A percentile compares a stretch with the other conserved stretches of the same genome.
Evolutionary conservation across 1,284 basidiomycete species (phyloP).

Genomic region (Papiliotrema nemorosa): DNA sequence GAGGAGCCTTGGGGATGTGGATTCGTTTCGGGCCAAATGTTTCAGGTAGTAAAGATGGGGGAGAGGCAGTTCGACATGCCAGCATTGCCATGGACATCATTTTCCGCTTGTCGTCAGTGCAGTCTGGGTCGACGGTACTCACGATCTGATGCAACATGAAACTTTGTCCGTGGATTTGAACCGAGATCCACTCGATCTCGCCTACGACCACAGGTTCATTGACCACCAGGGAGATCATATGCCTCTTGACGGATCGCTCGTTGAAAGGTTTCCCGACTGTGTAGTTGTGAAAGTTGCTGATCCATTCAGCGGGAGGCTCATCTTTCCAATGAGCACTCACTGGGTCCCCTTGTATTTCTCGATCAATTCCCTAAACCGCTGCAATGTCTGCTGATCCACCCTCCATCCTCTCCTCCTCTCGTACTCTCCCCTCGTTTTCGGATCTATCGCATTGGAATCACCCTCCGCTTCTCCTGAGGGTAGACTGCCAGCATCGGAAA

Average conservation of each 20-base stretch:
- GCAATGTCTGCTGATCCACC: slow-evolving; percentile 57
- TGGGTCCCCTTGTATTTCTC: slow-evolving; percentile 65
- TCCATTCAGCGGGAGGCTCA: slow-evolving; percentile 5
- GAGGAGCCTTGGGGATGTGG: slow-evolving; percentile 93
- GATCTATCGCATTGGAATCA: slow-evolving; percentile 7
- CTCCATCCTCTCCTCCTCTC: slow-evolving; percentile 60
- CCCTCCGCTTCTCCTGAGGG: slow-evolving; percentile 12
- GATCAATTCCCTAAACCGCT: slow-evolving; percentile 58
- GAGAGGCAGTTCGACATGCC: slow-evolving; percentile 68
- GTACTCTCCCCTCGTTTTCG: slow-evolving; percentile 36
- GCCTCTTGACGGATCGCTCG: slow-evolving; percentile 74
- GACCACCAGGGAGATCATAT: slow-evolving; percentile 82
- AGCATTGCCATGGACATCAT: slow-evolving; percentile 91
- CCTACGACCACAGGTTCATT: slow-evolving; percentile 61
- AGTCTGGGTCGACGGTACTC: slow-evolving; percentile 19
- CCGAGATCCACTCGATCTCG: slow-evolving; percentile 90
- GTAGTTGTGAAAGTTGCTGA: slow-evolving; percentile 95
- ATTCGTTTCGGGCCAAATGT: slow-evolving; percentile 65
- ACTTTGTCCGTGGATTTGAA: slow-evolving; percentile 92
- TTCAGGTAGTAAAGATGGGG: slow-evolving; percentile 63
- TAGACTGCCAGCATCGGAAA: slow-evolving; percentile 45
- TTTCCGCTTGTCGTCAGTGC: slow-evolving; percentile 65
- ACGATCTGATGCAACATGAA: slow-evolving; percentile 96
- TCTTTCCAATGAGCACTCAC: slow-evolving; percentile 23
- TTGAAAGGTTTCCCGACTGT: slow-evolving; percentile 82